A percentile compares a stretch with the other conserved stretches of the same genome.
phyloP scores from a whole-genome alignment of 345 rosid species.

The Heritiera littoralis region DNA sequence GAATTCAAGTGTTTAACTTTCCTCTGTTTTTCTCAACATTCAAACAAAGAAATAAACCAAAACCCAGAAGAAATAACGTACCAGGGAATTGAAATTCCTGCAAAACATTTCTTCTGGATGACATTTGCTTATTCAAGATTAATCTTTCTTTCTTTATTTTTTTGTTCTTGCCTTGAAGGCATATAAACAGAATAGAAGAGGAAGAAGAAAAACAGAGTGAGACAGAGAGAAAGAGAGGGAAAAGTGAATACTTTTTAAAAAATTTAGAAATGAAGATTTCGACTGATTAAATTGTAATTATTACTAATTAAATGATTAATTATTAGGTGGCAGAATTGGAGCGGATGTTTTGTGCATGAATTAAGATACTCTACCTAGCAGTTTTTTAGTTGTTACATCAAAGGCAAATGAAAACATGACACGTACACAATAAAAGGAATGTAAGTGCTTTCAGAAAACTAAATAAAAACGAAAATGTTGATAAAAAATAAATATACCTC shows the following conservation, averaged over 20 bases:
- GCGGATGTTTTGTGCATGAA: not conserved
- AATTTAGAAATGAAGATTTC: not conserved
- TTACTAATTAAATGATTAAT: not conserved
- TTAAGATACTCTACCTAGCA: not conserved
- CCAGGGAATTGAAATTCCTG: conserved; percentile 26
- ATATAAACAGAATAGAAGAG: not conserved
- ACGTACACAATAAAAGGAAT: not conserved
- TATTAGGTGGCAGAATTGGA: not conserved
- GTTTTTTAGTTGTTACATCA: not conserved
- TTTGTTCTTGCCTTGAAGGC: not conserved
- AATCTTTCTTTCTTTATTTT: too few species aligned
- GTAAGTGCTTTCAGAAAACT: too few species aligned
- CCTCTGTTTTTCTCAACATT: not conserved
- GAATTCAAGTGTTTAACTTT: not conserved
- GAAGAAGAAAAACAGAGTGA: not conserved
- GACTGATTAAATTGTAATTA: conserved; percentile 8
- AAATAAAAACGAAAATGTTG: too few species aligned
- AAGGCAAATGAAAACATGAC: not conserved
- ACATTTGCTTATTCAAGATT: conserved; percentile 7
- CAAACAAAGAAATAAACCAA: conserved; percentile 7
- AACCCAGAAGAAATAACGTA: conserved; percentile 8
- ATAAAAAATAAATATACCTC: too few species aligned
- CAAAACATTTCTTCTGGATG: not conserved
- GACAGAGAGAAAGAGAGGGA: conserved; percentile 1
- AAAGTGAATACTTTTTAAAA: too few species aligned